Percentiles rank a stretch among this genome's conserved stretches.
phyloP scores from a whole-genome alignment of 768 basidiomycete species.

The Mycena albidolilacea region DNA sequence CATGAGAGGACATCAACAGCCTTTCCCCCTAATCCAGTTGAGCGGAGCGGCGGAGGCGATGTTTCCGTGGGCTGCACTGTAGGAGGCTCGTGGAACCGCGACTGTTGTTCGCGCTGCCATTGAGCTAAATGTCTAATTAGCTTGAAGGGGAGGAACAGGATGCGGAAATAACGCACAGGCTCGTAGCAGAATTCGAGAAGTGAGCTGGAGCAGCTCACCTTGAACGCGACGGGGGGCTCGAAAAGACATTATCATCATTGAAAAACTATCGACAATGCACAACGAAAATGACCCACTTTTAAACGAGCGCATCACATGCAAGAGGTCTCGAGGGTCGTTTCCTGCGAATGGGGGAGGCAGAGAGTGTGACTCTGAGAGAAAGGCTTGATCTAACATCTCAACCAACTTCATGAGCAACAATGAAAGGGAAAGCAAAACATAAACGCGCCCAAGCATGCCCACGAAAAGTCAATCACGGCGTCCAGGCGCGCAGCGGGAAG shows the following conservation, averaged over 20 bases:
- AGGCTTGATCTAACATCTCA: slow-evolving; percentile 69
- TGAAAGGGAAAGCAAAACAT: neutral
- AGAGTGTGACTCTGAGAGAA: slow-evolving; percentile 61
- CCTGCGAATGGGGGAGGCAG: slow-evolving; percentile 79
- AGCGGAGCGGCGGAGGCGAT: slow-evolving; percentile 49
- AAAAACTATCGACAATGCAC: neutral
- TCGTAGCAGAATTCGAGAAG: slow-evolving; percentile 78
- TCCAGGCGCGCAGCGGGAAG: slow-evolving; percentile 75
- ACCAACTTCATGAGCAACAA: neutral
- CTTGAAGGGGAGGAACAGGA: neutral
- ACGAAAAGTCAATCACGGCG: slow-evolving; percentile 82
- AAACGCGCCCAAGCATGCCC: slow-evolving; percentile 80
- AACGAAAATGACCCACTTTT: slow-evolving; percentile 40
- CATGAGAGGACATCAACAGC: slow-evolving; percentile 71
- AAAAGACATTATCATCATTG: neutral
- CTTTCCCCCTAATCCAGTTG: slow-evolving; percentile 58
- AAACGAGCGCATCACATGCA: slow-evolving; percentile 68
- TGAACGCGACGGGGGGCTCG: slow-evolving; percentile 51
- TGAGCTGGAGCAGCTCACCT: slow-evolving; percentile 71
- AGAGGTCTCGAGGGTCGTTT: slow-evolving; percentile 84
- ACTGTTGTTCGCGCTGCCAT: slow-evolving; percentile 76
- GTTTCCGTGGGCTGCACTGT: slow-evolving; percentile 63
- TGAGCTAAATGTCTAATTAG: slow-evolving; percentile 58
- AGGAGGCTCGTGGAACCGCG: slow-evolving; percentile 77
- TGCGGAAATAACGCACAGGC: slow-evolving; percentile 64